Evolutionary conservation across 2,329 filamentous ascomycete genomes (phyloP).

Genomic region (Incumbomyces delicatus): DNA sequence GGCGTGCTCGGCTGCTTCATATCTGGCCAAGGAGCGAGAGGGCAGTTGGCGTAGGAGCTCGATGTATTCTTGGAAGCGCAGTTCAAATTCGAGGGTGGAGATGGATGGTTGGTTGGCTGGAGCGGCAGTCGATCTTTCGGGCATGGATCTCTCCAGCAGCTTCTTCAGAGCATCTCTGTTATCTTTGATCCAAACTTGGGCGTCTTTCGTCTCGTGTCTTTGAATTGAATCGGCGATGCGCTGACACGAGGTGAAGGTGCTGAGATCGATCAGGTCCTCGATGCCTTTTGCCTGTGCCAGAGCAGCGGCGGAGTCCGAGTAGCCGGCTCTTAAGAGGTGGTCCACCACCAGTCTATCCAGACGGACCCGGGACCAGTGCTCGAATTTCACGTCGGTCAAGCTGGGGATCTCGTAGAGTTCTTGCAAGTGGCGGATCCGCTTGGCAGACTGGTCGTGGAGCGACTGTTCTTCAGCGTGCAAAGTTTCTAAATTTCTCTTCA

Average conservation of each 20-base stretch:
- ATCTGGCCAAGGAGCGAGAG: constrained; percentile 44
- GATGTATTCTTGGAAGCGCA: constrained; percentile 89
- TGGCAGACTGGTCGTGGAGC: constrained; percentile 64
- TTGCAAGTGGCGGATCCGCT: constrained; percentile 69
- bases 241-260: constrained; percentile 76
- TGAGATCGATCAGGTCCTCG: constrained; percentile 72
- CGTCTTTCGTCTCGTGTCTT: constrained; percentile 62
- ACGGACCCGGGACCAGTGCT: constrained; percentile 73
- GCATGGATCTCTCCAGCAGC: constrained; percentile 38
- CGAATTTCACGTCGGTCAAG: constrained; percentile 86
- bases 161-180: constrained; percentile 89
- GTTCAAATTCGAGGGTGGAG: constrained; percentile 74
- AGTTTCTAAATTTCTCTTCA: constrained; percentile 76
- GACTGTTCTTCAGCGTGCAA: constrained; percentile 70
- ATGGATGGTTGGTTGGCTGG: background rate
- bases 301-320: constrained; percentile 63
- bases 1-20: constrained; percentile 73
- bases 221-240: constrained; percentile 65
- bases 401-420: constrained; percentile 70
- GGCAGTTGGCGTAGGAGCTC: constrained; percentile 68
- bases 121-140: constrained; percentile 9
- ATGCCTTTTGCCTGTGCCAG: constrained; percentile 69
- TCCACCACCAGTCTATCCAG: constrained; percentile 84
- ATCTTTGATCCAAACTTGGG: constrained; percentile 81
- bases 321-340: constrained; percentile 77